These are phyloP conservation scores for Emmonsia crescens DNA, from an alignment of 2,329 filamentous ascomycete genomes.

Conservation along the genomic window DNA sequence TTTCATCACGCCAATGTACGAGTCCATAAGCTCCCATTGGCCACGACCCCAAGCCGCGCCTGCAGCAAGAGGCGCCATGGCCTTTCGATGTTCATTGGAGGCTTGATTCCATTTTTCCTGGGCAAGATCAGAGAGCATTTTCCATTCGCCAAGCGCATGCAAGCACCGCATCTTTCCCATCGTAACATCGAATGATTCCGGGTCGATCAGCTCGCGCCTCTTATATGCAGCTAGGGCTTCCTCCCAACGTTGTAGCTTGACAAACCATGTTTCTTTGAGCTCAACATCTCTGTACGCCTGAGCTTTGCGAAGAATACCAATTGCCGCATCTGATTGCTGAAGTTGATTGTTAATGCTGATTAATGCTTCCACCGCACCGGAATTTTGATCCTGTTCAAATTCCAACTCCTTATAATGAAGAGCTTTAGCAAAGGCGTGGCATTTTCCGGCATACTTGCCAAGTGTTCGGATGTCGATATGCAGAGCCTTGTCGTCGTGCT, in stretches of 20 bases:
- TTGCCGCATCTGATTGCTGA: constrained; percentile 95
- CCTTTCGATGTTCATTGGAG: constrained; percentile 71
- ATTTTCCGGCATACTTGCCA: constrained; percentile 88
- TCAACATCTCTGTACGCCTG: constrained; percentile 95
- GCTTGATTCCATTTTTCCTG: constrained; percentile 92
- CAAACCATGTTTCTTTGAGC: constrained; percentile 96
- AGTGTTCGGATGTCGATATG: constrained; percentile 94
- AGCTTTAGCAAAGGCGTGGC: constrained; percentile 95
- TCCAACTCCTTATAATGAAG: constrained; percentile 98
- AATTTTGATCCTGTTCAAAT: constrained; percentile 94
- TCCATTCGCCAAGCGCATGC: constrained; percentile 96
- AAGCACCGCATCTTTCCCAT: constrained; percentile 99
- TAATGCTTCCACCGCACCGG: constrained; percentile 85
- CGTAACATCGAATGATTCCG: constrained; percentile 79
- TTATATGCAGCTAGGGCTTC: constrained; percentile 76
- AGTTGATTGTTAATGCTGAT: constrained; percentile 99
- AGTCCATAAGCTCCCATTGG: constrained; percentile 98
- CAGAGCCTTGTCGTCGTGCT: constrained; percentile 95
- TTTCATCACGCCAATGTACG: constrained; percentile 92
- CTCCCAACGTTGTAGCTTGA: constrained; percentile 96
- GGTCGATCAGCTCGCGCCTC: constrained; percentile 65
- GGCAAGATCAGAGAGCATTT: constrained; percentile 75
- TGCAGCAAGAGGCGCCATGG: constrained; percentile 86
- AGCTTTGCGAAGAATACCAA: constrained; percentile 91
- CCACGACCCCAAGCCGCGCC: constrained; percentile 92